Evolutionary conservation across 495 filamentous ascomycete species (phyloP).

Genomic region (Neurospora africana): DNA sequence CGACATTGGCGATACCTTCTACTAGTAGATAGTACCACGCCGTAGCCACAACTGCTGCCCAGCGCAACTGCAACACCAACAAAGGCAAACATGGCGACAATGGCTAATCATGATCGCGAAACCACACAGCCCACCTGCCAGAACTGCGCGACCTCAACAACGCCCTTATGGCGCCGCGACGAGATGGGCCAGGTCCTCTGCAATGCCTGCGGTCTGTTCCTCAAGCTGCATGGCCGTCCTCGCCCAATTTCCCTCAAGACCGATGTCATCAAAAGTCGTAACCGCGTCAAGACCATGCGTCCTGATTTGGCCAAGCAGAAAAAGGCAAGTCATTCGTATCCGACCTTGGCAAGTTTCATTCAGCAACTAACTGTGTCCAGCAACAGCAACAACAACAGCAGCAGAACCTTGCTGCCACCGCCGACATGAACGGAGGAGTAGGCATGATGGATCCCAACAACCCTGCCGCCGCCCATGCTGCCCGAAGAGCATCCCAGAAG

Average conservation of each 20-base stretch:
- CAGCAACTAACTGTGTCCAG: constrained; percentile 1
- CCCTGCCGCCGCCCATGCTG: constrained; percentile 24
- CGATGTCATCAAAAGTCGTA: constrained; percentile 98
- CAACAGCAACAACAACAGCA: constrained; percentile 15
- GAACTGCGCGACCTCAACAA: constrained; percentile 93
- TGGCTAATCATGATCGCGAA: constrained; percentile 45
- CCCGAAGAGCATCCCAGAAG: constrained; percentile 60
- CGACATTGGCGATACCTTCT: constrained; percentile 3
- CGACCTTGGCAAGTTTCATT: not conserved
- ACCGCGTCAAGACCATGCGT: constrained; percentile 82
- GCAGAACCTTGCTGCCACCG: constrained; percentile 40
- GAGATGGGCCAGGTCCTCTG: constrained; percentile 95
- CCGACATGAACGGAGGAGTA: constrained; percentile 42
- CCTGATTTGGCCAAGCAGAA: constrained; percentile 72
- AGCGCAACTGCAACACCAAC: not conserved
- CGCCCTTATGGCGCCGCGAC: constrained; percentile 93
- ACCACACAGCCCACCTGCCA: constrained; percentile 88
- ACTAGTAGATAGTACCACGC: not conserved
- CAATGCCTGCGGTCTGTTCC: constrained; percentile 94
- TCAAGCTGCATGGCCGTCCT: constrained; percentile 90
- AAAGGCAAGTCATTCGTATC: constrained; percentile 48
- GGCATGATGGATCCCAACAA: constrained; percentile 31
- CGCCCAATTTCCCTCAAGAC: constrained; percentile 96
- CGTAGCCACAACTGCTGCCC: not conserved
- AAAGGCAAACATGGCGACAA: constrained; percentile 24